Evolutionary conservation across 1,284 basidiomycete genomes (phyloP), one percentile per base, ranked within the genome.

Genomic region (Puccinia novopanici): DNA sequence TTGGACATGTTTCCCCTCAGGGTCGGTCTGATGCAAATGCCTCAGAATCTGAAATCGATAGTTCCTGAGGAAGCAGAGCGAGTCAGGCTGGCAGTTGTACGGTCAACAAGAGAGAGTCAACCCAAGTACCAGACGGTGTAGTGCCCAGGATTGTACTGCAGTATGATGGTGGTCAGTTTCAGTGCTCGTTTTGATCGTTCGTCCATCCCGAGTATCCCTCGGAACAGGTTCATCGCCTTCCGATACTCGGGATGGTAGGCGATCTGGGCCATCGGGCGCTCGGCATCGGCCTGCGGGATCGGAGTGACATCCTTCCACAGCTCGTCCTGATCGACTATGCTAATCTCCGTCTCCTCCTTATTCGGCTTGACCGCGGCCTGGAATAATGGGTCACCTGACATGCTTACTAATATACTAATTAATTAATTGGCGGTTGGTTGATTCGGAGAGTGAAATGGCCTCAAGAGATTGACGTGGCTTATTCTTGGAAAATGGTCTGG

Each of bases 221-320:
- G 90, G 85, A 98, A 95, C 86, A 95, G 94, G 84, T 93, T 90
- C 82, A 94, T 95, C 1, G 92, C 93, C 87, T 95, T 93, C 82
- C 91, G 92, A 87, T 98, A 73, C 37, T 70, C 48, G 12, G 75
- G 54, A 3, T 27, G 13, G 73, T 71, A 81, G 27, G 72, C 42
- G 42, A 71, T 75, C 42, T 52, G 37, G 34, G 50, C 70, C 65
- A 78, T 70, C 48, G 93, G 91, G 81, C 90, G 89, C 37, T 89
- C 87, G 30, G 88, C 88, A 59, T 95, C 93, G 82, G 92, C 91
- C 84, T 97, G 95, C n/a, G 89, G 88, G 19, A 95, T 84, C 0
- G 95, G 93, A 2, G 87, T 87, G 52, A 97, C 88, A 84, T 95
- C 95, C 17, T 86, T 86, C 93, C 93, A 97, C 5, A 78, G 76